These are phyloP conservation scores for Suillus subalutaceus DNA, from an alignment of 768 basidiomycete genomes.

Conservation along the genomic window DNA sequence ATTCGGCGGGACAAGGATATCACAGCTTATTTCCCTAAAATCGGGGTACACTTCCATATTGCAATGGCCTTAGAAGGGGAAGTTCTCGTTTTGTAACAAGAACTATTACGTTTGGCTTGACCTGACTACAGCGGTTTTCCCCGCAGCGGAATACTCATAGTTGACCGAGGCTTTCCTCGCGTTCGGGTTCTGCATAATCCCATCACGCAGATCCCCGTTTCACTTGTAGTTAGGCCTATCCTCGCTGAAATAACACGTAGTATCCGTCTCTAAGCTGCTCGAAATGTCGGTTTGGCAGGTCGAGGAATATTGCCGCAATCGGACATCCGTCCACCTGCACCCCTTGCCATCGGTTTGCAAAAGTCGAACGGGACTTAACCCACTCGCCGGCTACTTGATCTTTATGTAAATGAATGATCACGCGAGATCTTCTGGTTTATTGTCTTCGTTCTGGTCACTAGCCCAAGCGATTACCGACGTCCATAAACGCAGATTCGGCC, in stretches of 20 bases:
- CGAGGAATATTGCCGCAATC: not conserved
- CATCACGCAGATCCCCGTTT: slow-evolving; percentile 5
- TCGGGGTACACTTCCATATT: not conserved
- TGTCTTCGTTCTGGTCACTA: not conserved
- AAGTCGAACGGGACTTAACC: not conserved
- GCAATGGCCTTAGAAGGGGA: not conserved
- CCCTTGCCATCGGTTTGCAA: not conserved
- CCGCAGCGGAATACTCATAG: not conserved
- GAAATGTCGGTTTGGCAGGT: not conserved
- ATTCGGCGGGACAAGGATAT: not conserved
- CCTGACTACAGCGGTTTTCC: not conserved
- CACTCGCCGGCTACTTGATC: not conserved
- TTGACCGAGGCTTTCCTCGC: not conserved
- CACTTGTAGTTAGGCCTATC: not conserved
- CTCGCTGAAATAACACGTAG: not conserved
- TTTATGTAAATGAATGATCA: not conserved
- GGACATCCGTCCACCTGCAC: not conserved
- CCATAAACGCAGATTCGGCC: not conserved
- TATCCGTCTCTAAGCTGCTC: not conserved
- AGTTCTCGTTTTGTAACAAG: not conserved
- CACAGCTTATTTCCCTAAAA: not conserved
- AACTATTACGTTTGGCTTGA: not conserved
- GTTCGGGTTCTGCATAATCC: not conserved
- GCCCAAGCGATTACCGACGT: not conserved
- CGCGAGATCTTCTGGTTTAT: not conserved